Conservation (phyloP, 371 early-diverging fungal species). For the Mortierella sp. region DNA sequence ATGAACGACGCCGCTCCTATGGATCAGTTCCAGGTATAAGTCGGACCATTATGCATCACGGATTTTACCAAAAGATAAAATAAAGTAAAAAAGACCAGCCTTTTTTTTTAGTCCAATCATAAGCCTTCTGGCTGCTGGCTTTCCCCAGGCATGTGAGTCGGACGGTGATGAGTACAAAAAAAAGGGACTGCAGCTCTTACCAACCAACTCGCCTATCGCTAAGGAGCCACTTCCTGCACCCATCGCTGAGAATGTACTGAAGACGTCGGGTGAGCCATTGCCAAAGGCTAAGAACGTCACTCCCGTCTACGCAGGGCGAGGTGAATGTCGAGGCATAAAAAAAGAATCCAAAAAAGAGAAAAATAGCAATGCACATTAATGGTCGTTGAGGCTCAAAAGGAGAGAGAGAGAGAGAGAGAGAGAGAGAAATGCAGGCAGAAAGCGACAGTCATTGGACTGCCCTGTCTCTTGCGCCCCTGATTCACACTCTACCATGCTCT, state of each 20-base stretch:
- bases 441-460: neutral
- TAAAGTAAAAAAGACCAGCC: too few species aligned
- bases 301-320: conserved; percentile 67
- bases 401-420: neutral
- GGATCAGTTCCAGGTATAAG: too few species aligned
- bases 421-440: neutral
- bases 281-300: conserved; percentile 89
- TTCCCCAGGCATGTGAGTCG: too few species aligned
- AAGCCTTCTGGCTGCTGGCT: too few species aligned
- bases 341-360: neutral
- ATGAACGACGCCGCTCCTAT: conserved; percentile 78
- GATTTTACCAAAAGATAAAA: too few species aligned
- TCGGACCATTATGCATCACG: too few species aligned
- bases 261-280: conserved; percentile 90
- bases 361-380: neutral
- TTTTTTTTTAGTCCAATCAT: too few species aligned
- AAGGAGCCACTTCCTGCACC: conserved; percentile 76
- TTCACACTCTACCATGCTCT: conserved; percentile 62
- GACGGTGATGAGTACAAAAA: too few species aligned
- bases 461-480: too few species aligned
- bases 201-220: conserved; percentile 85
- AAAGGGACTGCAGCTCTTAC: conserved; percentile 48
- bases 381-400: neutral
- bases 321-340: neutral
- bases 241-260: conserved; percentile 85